phyloP scores from a whole-genome alignment of 768 basidiomycete species.

The Pleurotus tuoliensis region DNA sequence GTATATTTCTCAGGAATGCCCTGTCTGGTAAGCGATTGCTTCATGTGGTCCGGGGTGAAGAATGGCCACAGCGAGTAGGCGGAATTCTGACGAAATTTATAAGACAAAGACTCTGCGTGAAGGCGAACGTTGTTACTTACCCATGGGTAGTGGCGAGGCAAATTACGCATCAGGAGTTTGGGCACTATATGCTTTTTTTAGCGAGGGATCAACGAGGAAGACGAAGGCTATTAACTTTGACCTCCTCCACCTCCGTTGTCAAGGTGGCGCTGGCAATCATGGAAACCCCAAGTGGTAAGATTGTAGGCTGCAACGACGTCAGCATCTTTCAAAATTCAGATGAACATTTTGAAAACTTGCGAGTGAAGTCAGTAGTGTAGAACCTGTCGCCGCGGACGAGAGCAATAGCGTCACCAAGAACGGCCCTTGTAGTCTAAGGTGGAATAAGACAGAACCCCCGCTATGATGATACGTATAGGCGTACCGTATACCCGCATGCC shows the following conservation, averaged over 20 bases:
- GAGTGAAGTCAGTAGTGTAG: constrained; percentile 48
- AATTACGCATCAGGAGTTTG: constrained; percentile 40
- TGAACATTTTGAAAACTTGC: constrained; percentile 20
- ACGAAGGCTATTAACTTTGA: constrained; percentile 21
- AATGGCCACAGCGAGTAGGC: constrained; percentile 66
- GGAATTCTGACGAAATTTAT: constrained; percentile 45
- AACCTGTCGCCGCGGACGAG: constrained; percentile 53
- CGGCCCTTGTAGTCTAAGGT: constrained; percentile 38
- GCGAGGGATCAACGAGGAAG: background rate
- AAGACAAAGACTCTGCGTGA: constrained; percentile 17
- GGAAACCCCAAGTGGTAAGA: constrained; percentile 49
- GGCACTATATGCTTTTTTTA: constrained; percentile 25
- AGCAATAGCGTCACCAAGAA: constrained; percentile 51
- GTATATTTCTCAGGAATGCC: constrained; percentile 22
- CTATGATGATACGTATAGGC: background rate
- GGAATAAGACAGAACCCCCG: background rate
- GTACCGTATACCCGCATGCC: constrained; percentile 56
- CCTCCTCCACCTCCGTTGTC: constrained; percentile 35
- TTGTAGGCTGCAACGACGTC: constrained; percentile 26
- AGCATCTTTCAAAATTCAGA: background rate
- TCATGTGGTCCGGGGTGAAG: constrained; percentile 47
- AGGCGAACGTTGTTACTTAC: constrained; percentile 13
- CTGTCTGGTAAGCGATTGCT: constrained; percentile 25
- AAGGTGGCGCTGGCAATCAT: constrained; percentile 41
- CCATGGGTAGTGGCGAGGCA: constrained; percentile 37